These are phyloP conservation scores for Mortierella sp. DNA, from an alignment of 371 early-diverging fungal species.

Conservation along the genomic window DNA sequence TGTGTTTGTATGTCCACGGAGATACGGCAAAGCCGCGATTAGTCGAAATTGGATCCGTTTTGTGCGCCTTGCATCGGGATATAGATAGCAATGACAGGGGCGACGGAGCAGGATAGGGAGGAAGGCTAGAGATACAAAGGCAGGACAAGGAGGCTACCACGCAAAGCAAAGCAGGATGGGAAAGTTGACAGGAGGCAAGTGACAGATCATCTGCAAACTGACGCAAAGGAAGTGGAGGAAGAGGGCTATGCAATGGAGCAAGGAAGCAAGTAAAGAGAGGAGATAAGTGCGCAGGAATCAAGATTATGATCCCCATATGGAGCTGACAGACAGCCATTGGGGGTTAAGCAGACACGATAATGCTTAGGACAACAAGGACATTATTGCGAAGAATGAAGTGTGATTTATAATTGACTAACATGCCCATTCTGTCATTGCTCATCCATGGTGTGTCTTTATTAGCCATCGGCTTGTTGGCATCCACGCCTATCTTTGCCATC, in stretches of 20 bases:
- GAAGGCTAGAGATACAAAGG: too few relatives aligned
- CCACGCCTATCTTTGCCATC: slow-evolving; percentile 85
- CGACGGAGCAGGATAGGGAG: background rate
- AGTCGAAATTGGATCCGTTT: background rate
- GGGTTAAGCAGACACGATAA: background rate
- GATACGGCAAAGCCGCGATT: background rate
- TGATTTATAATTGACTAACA: background rate
- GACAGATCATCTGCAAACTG: slow-evolving; percentile 4
- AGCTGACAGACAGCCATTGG: background rate
- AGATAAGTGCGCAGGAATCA: background rate
- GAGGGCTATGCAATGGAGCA: background rate
- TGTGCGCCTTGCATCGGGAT: background rate
- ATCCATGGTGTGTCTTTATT: background rate
- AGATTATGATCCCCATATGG: background rate
- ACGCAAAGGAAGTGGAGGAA: background rate
- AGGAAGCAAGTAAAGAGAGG: background rate
- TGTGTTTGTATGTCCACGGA: background rate
- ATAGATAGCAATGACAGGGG: background rate
- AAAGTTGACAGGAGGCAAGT: background rate
- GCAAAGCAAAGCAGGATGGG: background rate
- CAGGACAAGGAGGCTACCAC: background rate
- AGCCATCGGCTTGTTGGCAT: slow-evolving; percentile 83
- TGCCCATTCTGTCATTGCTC: background rate
- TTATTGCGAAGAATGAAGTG: background rate
- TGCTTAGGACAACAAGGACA: background rate